Conservation (phyloP, 345 rosid species). For the Citropsis articulata region DNA sequence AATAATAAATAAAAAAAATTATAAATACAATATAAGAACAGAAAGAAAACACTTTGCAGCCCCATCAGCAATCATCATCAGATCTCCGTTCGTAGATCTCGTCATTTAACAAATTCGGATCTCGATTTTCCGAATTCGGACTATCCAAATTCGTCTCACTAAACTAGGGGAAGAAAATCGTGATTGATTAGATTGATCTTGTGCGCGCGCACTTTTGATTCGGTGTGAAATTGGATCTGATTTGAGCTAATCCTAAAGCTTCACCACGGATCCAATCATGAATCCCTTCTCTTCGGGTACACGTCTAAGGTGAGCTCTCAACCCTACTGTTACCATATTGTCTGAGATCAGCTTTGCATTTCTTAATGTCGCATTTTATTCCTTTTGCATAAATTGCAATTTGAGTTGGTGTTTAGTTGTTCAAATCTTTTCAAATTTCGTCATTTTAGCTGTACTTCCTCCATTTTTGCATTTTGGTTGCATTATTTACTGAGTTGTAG, state of each 20-base stretch:
- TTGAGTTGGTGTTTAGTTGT: neutral
- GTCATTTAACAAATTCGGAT: conserved; percentile 27
- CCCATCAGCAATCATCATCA: neutral
- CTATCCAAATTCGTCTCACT: neutral
- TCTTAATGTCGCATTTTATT: neutral
- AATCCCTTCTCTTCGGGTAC: conserved; percentile 97
- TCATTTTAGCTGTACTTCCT: conserved; percentile 1
- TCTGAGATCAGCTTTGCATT: conserved; percentile 8
- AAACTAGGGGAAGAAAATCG: neutral
- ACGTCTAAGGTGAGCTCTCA: conserved; percentile 73
- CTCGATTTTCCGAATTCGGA: conserved; percentile 26
- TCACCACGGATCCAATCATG: conserved; percentile 64
- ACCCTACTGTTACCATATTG: conserved; percentile 8
- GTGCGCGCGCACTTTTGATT: conserved; percentile 9
- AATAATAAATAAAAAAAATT: no score
- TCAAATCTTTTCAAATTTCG: neutral
- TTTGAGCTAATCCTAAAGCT: conserved; percentile 21
- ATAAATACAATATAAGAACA: neutral
- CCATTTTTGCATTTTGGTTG: neutral
- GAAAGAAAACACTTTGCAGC: neutral
- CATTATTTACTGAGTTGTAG: neutral
- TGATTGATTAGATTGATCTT: conserved; percentile 5
- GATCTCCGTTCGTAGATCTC: conserved; percentile 27
- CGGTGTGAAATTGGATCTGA: conserved; percentile 33
- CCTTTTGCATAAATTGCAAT: neutral